Base-by-base conservation (phyloP, 768 basidiomycete species). In the Kwoniella bestiolae region DNA sequence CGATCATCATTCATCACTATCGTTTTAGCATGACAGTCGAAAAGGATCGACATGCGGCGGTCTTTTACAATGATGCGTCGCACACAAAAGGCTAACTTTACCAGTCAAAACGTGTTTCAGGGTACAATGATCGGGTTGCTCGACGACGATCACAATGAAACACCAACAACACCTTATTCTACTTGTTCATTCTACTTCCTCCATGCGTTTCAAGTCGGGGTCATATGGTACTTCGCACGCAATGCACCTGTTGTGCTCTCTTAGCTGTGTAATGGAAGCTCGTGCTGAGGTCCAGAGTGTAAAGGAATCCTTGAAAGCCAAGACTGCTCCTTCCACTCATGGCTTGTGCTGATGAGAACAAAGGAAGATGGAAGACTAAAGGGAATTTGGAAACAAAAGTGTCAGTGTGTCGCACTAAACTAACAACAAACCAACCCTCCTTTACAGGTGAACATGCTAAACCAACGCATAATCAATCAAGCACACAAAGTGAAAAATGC, bases 61-160 rank as follows among this genome's bases (percentile, higher is more conserved):
- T 29, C 21, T 6, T 29, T 3, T 23, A 26, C 5, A 16, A 14
- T n/a, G n/a, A n/a, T n/a, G n/a, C n/a, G n/a, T n/a, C 7, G 11
- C 26, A 25, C 50, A 51, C 26, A 51, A 51, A 26, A 51, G 50
- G 14, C 6, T 16, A 12, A 14, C 0, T 51, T 7, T 21, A 51
- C 21, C n/a, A n/a, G n/a, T n/a, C n/a, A n/a, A n/a, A 26, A 25
- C 1, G 28, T 51, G 26, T 51, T 51, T 51, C 50, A 51, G 50
- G 50, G 26, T 29, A 49, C 26, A 51, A 51, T 11, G 9, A 4
- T 0, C 8, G n/a, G 21, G 0, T 25, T 49, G 46, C 46, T 21
- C 21, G 25, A 51, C 26, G 50, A 51, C 50, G 29, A 51, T 51
- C 50, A 51, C 8, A 14, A 26, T 9, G 29, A 51, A 51, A 51